phyloP scores from a whole-genome alignment of 345 rosid genomes.

The Gossypioides kirkii region DNA sequence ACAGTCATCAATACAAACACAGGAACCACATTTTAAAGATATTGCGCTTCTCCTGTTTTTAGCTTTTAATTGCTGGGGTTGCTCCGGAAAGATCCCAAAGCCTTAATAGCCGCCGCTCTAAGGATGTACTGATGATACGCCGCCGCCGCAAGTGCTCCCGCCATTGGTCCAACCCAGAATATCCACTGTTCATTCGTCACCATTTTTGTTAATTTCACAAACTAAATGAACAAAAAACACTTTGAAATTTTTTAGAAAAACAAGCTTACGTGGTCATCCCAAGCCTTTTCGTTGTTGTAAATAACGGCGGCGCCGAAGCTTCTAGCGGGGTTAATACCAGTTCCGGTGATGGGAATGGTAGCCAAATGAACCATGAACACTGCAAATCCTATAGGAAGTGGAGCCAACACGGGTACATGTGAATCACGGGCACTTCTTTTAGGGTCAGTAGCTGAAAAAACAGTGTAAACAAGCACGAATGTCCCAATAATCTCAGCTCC shows the following conservation, averaged over 20 bases:
- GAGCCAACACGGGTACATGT: neutral
- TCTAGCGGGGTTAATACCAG: slow-evolving; percentile 61
- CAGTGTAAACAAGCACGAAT: too few relatives aligned
- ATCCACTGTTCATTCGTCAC: neutral
- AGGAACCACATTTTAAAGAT: too few relatives aligned
- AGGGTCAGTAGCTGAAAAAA: too few relatives aligned
- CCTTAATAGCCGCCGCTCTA: neutral
- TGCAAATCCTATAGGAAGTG: neutral
- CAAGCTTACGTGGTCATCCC: neutral
- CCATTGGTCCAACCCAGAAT: neutral
- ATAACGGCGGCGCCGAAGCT: neutral
- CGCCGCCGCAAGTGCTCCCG: neutral
- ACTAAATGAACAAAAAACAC: neutral
- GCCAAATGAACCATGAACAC: slow-evolving; percentile 64
- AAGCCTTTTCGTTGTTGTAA: neutral
- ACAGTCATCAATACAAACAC: too few relatives aligned
- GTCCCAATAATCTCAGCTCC: too few relatives aligned
- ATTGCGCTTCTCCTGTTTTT: too few relatives aligned
- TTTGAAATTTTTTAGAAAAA: neutral
- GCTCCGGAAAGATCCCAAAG: neutral
- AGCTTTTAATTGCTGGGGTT: neutral
- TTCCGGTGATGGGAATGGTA: slow-evolving; percentile 63
- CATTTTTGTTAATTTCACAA: neutral
- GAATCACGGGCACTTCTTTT: too few relatives aligned
- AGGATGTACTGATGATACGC: slow-evolving; percentile 2